Evolutionary conservation across 2,329 filamentous ascomycete genomes (phyloP).

Genomic region (Trichophyton equinum): DNA sequence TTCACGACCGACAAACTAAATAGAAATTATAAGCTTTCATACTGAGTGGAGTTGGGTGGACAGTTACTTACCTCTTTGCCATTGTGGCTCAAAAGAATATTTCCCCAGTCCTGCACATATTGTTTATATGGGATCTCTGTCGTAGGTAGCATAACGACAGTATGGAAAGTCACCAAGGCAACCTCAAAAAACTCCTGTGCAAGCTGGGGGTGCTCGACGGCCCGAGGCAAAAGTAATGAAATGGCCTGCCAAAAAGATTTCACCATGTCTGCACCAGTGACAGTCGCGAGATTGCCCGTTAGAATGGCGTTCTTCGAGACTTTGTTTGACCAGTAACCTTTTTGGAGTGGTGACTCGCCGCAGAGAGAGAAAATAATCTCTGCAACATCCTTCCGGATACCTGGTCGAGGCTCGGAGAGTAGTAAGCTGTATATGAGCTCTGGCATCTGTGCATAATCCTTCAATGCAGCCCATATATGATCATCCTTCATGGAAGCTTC

Average conservation of each 20-base stretch:
- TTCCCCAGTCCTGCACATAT: constrained; percentile 34
- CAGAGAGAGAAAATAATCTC: constrained; percentile 30
- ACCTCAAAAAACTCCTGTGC: constrained; percentile 38
- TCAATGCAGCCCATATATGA: constrained; percentile 35
- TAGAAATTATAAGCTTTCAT: constrained; percentile 11
- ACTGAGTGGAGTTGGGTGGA: background rate
- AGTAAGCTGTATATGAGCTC: constrained; percentile 32
- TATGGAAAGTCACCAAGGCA: constrained; percentile 31
- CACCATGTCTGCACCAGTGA: constrained; percentile 28
- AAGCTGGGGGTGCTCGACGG: constrained; percentile 25
- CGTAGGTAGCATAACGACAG: constrained; percentile 29
- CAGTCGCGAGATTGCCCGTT: constrained; percentile 16
- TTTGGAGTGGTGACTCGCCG: constrained; percentile 21
- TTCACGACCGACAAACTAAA: constrained; percentile 36
- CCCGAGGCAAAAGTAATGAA: constrained; percentile 28
- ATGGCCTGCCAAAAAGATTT: constrained; percentile 36
- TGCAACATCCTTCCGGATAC: constrained; percentile 28
- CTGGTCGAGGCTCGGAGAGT: constrained; percentile 31
- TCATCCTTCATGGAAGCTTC: constrained; percentile 38
- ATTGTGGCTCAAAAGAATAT: constrained; percentile 31
- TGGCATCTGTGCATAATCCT: constrained; percentile 26
- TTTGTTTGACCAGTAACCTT: constrained; percentile 17
- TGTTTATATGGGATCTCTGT: constrained; percentile 26
- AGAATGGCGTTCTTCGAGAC: constrained; percentile 12
- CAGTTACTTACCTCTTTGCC: constrained; percentile 29